Percentiles rank a stretch among this genome's conserved stretches.
These are phyloP conservation scores for Aspergillus neotritici DNA, from an alignment of 2,329 filamentous ascomycete genomes.

Conservation along the genomic window DNA sequence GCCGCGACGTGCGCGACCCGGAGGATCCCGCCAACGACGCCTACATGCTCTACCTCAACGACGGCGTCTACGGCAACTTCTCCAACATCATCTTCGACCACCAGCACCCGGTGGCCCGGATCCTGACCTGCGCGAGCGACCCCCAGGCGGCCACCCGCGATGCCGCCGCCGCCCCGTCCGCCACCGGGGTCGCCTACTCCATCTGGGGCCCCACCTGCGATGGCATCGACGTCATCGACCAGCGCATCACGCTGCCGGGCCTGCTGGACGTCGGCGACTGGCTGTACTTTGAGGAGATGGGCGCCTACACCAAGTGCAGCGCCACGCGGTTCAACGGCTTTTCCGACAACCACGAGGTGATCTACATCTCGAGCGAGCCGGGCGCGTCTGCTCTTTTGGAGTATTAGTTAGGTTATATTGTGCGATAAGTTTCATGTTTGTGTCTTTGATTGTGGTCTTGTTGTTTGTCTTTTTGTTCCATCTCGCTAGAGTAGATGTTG, in stretches of 20 bases:
- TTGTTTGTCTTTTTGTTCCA: constrained; percentile 3
- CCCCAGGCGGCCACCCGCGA: constrained; percentile 52
- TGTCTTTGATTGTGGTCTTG: constrained; percentile 5
- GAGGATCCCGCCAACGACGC: constrained; percentile 44
- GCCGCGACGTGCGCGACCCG: constrained; percentile 76
- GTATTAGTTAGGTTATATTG: constrained; percentile 27
- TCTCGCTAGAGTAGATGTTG: constrained; percentile 6
- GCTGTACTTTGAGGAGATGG: constrained; percentile 99
- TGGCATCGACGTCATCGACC: constrained; percentile 89
- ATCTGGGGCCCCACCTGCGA: constrained; percentile 98
- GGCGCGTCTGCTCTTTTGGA: constrained; percentile 70
- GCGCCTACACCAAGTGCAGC: constrained; percentile 96
- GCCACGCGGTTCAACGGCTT: constrained; percentile 98
- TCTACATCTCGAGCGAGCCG: constrained; percentile 92
- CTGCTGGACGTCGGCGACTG: constrained; percentile 89
- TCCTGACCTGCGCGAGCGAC: constrained; percentile 61
- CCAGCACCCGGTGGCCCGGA: constrained; percentile 79
- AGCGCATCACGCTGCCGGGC: constrained; percentile 69
- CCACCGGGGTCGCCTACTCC: constrained; percentile 70
- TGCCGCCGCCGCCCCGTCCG: constrained; percentile 23
- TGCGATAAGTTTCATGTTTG: background rate
- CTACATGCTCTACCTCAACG: constrained; percentile 98
- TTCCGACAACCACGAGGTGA: constrained; percentile 81
- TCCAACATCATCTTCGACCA: constrained; percentile 99
- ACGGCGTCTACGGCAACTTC: constrained; percentile 97